These are phyloP conservation scores for Aspergillus fructus DNA, from an alignment of 2,329 filamentous ascomycete species.

Conservation along the genomic window DNA sequence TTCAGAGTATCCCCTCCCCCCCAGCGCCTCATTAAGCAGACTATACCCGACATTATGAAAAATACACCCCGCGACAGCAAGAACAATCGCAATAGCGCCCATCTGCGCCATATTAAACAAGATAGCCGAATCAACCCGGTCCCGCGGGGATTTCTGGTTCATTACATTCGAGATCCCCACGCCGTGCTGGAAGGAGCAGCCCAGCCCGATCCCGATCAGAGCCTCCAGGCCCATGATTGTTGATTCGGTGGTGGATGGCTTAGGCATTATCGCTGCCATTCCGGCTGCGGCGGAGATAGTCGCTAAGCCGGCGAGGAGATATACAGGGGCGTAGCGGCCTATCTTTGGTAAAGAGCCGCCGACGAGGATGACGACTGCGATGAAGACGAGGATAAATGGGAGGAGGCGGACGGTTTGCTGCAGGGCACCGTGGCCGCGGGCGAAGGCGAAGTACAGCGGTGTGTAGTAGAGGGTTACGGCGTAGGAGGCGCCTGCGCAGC, in stretches of 20 bases:
- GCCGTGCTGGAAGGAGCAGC: slow-evolving; percentile 16
- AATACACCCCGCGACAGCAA: slow-evolving; percentile 6
- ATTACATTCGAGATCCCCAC: slow-evolving; percentile 14
- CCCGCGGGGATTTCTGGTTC: slow-evolving; percentile 1
- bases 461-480: slow-evolving; percentile 52
- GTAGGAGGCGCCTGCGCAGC: slow-evolving; percentile 34
- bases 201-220: slow-evolving; percentile 12
- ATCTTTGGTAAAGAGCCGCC: slow-evolving; percentile 21
- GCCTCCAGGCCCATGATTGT: slow-evolving; percentile 11
- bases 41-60: slow-evolving; percentile 14
- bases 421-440: slow-evolving; percentile 39
- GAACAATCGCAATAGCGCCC: slow-evolving; percentile 7
- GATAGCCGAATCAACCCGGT: slow-evolving; percentile 9
- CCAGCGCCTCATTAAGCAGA: slow-evolving; percentile 2
- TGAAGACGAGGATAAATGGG: slow-evolving; percentile 29
- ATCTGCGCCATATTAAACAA: slow-evolving; percentile 14
- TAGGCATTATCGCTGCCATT: slow-evolving; percentile 18
- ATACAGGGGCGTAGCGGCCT: slow-evolving; percentile 24
- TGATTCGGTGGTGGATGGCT: slow-evolving; percentile 22
- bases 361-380: slow-evolving; percentile 20
- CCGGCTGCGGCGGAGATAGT: background rate
- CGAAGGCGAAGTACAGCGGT: slow-evolving; percentile 57
- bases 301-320: slow-evolving; percentile 21
- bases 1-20: slow-evolving; percentile 2
- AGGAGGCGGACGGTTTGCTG: slow-evolving; percentile 32